A percentile compares a stretch with the other conserved stretches of the same genome.
These are phyloP conservation scores for Aciculoconidium aculeatum DNA, from an alignment of 805 yeast species.

Conservation along the genomic window DNA sequence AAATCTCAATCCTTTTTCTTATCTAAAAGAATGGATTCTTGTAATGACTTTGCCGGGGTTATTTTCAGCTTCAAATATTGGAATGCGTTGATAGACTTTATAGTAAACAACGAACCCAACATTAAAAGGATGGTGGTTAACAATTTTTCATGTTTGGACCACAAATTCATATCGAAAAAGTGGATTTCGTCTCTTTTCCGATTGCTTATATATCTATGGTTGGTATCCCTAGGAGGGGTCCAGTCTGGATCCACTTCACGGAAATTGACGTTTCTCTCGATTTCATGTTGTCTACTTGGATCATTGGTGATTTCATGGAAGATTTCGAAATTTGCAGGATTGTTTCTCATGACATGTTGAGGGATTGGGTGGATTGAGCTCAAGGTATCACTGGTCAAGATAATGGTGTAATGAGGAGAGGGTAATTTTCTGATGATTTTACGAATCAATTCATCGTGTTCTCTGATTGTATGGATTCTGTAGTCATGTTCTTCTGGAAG, in stretches of 20 bases:
- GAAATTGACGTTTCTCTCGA: slow-evolving; percentile 48
- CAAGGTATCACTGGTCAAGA: slow-evolving; percentile 41
- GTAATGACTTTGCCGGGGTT: too few relatives aligned
- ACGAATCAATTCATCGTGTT: slow-evolving; percentile 45
- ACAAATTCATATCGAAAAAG: slow-evolving; percentile 39
- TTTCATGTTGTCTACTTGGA: slow-evolving; percentile 43
- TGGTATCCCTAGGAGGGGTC: slow-evolving; percentile 22
- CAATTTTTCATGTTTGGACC: slow-evolving; percentile 46
- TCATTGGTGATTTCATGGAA: slow-evolving; percentile 55
- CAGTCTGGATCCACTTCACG: slow-evolving; percentile 23
- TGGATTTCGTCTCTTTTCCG: slow-evolving; percentile 30
- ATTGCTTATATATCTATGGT: slow-evolving; percentile 23
- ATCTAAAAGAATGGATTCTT: too few relatives aligned
- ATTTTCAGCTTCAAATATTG: slow-evolving; percentile 2
- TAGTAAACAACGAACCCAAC: slow-evolving; percentile 13
- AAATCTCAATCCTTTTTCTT: too few relatives aligned
- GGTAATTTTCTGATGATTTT: slow-evolving; percentile 64
- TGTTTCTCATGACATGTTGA: slow-evolving; percentile 19
- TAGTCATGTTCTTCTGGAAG: slow-evolving; percentile 26
- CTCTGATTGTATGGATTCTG: slow-evolving; percentile 24
- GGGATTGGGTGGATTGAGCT: slow-evolving; percentile 26
- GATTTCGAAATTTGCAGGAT: slow-evolving; percentile 34
- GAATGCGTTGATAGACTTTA: slow-evolving; percentile 10
- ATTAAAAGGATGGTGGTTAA: slow-evolving; percentile 33
- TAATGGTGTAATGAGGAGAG: slow-evolving; percentile 60